A percentile compares a stretch with the other conserved stretches of the same genome.
Evolutionary conservation across 495 filamentous ascomycete genomes (phyloP).

Genomic region (Penicillium bovifimosum): DNA sequence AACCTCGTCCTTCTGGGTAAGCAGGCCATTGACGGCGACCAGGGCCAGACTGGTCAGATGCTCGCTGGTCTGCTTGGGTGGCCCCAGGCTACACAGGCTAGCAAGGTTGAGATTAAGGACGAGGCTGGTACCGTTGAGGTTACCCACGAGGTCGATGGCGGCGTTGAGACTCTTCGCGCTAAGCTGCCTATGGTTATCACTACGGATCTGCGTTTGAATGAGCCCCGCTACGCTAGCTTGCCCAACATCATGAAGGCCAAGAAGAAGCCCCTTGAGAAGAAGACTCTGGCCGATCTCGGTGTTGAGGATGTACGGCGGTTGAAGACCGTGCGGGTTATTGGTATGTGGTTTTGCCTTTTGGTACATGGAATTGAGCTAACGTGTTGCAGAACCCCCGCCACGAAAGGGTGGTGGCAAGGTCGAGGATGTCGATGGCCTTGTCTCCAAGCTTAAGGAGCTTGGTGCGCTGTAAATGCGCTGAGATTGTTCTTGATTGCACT

Average conservation of each 20-base stretch:
- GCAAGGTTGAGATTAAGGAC: constrained; percentile 65
- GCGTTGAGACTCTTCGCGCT: constrained; percentile 79
- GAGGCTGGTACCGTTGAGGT: constrained; percentile 58
- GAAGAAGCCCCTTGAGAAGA: constrained; percentile 97
- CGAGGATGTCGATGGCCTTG: constrained; percentile 89
- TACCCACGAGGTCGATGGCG: constrained; percentile 89
- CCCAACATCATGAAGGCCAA: constrained; percentile 99
- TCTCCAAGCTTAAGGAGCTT: constrained; percentile 89
- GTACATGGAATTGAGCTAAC: constrained; percentile 19
- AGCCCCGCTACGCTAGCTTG: constrained; percentile 89
- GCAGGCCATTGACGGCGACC: constrained; percentile 96
- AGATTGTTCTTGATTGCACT: constrained; percentile 6
- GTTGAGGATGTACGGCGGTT: constrained; percentile 67
- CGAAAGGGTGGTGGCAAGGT: constrained; percentile 95
- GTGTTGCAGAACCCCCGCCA: constrained; percentile 67
- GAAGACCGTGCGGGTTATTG: constrained; percentile 81
- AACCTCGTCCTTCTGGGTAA: constrained; percentile 93
- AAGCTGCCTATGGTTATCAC: constrained; percentile 89
- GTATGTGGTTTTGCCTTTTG: constrained; percentile 43
- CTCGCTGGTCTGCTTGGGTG: constrained; percentile 86
- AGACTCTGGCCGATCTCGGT: constrained; percentile 73
- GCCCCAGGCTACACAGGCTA: constrained; percentile 91
- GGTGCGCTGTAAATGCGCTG: constrained; percentile 65
- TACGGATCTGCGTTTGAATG: constrained; percentile 90
- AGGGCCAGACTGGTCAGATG: constrained; percentile 97